Conservation (phyloP, 345 rosid genomes). For the Hypericum androsaemum region DNA sequence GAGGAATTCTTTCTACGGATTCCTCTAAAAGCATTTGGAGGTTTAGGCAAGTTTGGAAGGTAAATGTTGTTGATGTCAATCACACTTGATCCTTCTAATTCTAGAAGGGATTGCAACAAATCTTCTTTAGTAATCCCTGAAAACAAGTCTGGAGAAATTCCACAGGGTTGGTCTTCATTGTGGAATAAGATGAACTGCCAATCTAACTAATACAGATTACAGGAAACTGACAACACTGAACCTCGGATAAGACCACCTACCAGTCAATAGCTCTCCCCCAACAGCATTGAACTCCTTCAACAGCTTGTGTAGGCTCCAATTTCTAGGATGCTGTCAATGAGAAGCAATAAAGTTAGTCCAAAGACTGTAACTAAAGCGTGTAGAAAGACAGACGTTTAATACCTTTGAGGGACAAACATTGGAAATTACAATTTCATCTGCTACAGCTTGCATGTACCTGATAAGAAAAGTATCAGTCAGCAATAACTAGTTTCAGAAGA, state of each 20-base stretch:
- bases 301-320: conserved; percentile 66
- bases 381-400: conserved; percentile 13
- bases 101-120: conserved; percentile 47
- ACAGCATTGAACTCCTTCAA: conserved; percentile 49
- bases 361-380: conserved; percentile 9
- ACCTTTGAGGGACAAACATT: conserved; percentile 63
- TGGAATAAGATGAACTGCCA: neutral
- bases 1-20: conserved; percentile 57
- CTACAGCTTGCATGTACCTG: conserved; percentile 97
- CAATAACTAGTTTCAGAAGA: conserved; percentile 4
- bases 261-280: conserved; percentile 53
- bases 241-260: conserved; percentile 31
- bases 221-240: conserved; percentile 1
- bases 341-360: conserved; percentile 16
- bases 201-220: conserved; percentile 1
- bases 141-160: conserved; percentile 44
- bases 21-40: conserved; percentile 75
- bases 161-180: conserved; percentile 10
- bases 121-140: conserved; percentile 37
- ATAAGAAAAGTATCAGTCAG: conserved; percentile 9
- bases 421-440: conserved; percentile 65
- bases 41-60: conserved; percentile 73
- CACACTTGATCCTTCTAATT: conserved; percentile 41
- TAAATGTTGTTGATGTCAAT: conserved; percentile 42
- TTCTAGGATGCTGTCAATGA: conserved; percentile 58